Conservation (phyloP, 2,329 filamentous ascomycete species). For the Anthostomella pinea region DNA sequence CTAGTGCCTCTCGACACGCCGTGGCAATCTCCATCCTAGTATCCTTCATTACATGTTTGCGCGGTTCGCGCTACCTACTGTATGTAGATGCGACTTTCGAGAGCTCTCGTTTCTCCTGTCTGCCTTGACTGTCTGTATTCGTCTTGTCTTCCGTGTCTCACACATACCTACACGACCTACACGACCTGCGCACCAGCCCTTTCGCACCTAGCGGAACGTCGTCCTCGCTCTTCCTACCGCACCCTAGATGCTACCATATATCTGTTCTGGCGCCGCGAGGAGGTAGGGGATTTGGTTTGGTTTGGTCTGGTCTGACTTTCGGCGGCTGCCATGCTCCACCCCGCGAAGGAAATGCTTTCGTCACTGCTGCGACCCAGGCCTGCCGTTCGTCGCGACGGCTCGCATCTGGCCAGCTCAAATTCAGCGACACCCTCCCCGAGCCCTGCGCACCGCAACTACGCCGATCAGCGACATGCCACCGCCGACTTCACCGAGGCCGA, state of each 20-base stretch:
- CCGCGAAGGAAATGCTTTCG: conserved; percentile 32
- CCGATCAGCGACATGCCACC: conserved; percentile 50
- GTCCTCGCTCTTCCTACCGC: conserved; percentile 2
- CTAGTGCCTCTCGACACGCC: too few relatives aligned
- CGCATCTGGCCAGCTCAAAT: conserved; percentile 22
- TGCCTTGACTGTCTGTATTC: too few relatives aligned
- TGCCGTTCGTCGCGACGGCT: conserved; percentile 22
- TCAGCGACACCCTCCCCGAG: conserved; percentile 28
- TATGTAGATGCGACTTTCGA: too few relatives aligned
- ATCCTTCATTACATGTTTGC: too few relatives aligned
- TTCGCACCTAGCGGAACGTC: conserved; percentile 2
- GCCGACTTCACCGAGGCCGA: conserved; percentile 66
- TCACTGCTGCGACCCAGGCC: conserved; percentile 29
- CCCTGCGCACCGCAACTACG: conserved; percentile 33
- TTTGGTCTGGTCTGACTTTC: conserved; percentile 17
- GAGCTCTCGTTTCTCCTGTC: not conserved
- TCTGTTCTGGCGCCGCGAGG: conserved; percentile 14
- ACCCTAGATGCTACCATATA: conserved; percentile 18
- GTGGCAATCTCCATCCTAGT: too few relatives aligned
- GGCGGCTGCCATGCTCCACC: conserved; percentile 24
- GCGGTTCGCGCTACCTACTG: too few relatives aligned
- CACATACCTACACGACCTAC: not conserved
- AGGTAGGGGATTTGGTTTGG: conserved; percentile 20
- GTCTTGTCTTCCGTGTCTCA: not conserved
- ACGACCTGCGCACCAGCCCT: too few relatives aligned